Percentiles rank a stretch among this genome's conserved stretches.
phyloP scores from a whole-genome alignment of 495 filamentous ascomycete genomes.

The Penicillium longicatenatum region DNA sequence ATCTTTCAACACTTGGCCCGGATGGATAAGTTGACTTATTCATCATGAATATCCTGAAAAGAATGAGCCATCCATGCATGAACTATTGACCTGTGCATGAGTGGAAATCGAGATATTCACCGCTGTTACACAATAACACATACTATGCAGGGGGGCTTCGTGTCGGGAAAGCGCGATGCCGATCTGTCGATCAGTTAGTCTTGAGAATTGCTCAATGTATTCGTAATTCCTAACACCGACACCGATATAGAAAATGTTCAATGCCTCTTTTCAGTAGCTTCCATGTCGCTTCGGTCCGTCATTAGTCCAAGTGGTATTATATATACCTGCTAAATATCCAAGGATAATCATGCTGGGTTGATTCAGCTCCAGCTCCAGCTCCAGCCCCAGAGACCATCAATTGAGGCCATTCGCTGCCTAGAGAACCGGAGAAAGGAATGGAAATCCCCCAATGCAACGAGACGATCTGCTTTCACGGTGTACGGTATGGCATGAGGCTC shows the following conservation, averaged over 20 bases:
- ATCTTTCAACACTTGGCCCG: background rate
- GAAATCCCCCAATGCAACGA: background rate
- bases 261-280: background rate
- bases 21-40: background rate
- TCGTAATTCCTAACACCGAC: too few relatives aligned
- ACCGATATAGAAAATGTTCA: background rate
- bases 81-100: background rate
- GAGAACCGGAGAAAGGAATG: background rate
- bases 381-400: background rate
- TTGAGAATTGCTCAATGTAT: background rate
- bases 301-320: too few relatives aligned
- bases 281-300: too few relatives aligned
- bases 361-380: background rate
- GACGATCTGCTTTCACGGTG: background rate
- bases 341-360: too few relatives aligned
- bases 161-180: background rate
- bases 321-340: too few relatives aligned
- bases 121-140: background rate
- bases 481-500: background rate
- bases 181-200: background rate
- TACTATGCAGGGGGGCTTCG: background rate
- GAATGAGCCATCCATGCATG: background rate
- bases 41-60: background rate
- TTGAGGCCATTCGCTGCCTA: background rate
- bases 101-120: background rate